Evolutionary conservation across 2,329 filamentous ascomycete species (phyloP).

Genomic region (Fonsecaea pedrosoi): DNA sequence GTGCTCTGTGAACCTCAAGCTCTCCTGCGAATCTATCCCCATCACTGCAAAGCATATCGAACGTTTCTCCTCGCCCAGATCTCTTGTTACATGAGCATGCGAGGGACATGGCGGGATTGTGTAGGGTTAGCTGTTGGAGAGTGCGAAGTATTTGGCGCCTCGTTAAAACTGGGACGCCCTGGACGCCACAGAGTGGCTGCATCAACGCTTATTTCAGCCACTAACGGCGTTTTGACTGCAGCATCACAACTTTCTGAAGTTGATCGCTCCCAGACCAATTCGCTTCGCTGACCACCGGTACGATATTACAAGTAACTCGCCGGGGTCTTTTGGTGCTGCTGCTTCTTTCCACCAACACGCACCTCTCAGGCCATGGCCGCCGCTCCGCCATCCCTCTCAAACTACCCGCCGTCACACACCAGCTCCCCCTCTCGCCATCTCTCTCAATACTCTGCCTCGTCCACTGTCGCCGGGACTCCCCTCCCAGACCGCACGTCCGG

Average conservation of each 20-base stretch:
- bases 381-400: conserved; percentile 21
- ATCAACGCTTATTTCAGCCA: not conserved
- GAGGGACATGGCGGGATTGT: too few relatives aligned
- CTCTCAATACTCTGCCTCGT: conserved; percentile 33
- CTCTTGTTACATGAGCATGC: too few relatives aligned
- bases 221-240: not conserved
- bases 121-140: too few relatives aligned
- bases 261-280: not conserved
- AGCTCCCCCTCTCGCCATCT: conserved; percentile 37
- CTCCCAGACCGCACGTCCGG: conserved; percentile 36
- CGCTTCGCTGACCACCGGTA: not conserved
- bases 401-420: conserved; percentile 37
- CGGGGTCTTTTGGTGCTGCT: not conserved
- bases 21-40: too few relatives aligned
- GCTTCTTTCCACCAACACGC: not conserved
- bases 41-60: too few relatives aligned
- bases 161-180: too few relatives aligned
- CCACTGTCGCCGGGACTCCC: conserved; percentile 46
- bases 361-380: conserved; percentile 20
- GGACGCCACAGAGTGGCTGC: too few relatives aligned
- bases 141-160: too few relatives aligned
- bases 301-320: not conserved
- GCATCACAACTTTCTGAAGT: not conserved
- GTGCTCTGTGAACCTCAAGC: too few relatives aligned
- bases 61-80: too few relatives aligned